Evolutionary conservation across 257 asterid species (phyloP).

Genomic region (Parsonsia alboflavescens): DNA sequence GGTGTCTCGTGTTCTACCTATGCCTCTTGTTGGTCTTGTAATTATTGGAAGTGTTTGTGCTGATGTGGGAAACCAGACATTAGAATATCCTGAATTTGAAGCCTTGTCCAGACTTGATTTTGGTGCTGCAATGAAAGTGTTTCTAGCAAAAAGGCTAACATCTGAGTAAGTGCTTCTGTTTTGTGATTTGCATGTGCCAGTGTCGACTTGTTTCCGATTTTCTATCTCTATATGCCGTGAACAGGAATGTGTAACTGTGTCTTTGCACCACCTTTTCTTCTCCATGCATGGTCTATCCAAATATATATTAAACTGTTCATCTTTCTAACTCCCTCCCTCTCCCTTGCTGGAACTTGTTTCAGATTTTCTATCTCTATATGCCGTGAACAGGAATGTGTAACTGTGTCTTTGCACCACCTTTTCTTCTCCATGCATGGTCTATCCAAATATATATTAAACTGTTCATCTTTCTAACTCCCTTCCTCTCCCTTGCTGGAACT

Average conservation of each 20-base stretch:
- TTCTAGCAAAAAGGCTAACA: conserved; percentile 85
- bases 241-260: too few relatives aligned
- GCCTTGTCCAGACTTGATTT: conserved; percentile 92
- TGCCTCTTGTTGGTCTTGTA: conserved; percentile 95
- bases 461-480: not conserved
- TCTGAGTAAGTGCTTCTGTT: conserved; percentile 63
- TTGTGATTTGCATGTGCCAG: conserved; percentile 1
- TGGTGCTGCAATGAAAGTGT: conserved; percentile 92
- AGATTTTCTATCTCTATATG: not conserved
- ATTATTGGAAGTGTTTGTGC: conserved; percentile 83
- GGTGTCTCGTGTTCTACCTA: conserved; percentile 90
- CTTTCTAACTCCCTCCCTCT: not conserved
- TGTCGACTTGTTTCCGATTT: not conserved
- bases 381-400: too few relatives aligned
- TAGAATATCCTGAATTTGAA: conserved; percentile 73
- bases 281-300: not conserved
- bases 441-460: not conserved
- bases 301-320: not conserved
- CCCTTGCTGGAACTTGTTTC: not conserved
- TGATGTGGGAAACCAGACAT: conserved; percentile 54
- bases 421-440: not conserved
- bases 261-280: not conserved
- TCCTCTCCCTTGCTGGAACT: not conserved
- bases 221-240: not conserved
- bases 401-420: not conserved